Conservation (phyloP, 768 basidiomycete genomes). For the Coprinopsis strossmayeri region DNA sequence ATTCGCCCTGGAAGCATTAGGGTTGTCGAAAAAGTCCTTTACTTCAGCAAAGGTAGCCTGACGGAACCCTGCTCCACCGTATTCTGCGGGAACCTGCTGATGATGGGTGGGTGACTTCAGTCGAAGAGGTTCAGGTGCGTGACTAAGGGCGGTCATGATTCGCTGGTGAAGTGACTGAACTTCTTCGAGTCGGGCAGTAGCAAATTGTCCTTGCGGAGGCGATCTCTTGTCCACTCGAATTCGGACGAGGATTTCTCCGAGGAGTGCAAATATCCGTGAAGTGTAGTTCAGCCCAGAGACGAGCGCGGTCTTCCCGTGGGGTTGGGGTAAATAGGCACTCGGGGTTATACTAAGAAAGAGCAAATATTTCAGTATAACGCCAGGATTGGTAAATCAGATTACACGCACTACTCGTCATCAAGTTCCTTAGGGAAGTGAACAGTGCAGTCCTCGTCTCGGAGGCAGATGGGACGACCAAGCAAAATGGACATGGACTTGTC, state of each 20-base stretch:
- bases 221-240: slow-evolving; percentile 85
- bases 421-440: slow-evolving; percentile 84
- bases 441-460: slow-evolving; percentile 88
- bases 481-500: slow-evolving; percentile 89
- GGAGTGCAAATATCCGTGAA: slow-evolving; percentile 77
- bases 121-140: slow-evolving; percentile 70
- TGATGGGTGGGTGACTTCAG: slow-evolving; percentile 53
- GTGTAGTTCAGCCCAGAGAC: slow-evolving; percentile 85
- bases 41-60: slow-evolving; percentile 85
- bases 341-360: slow-evolving; percentile 62
- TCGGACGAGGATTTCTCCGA: slow-evolving; percentile 82
- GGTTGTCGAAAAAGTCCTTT: slow-evolving; percentile 88
- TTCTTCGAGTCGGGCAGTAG: slow-evolving; percentile 79
- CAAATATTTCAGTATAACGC: not conserved
- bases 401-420: slow-evolving; percentile 82
- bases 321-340: slow-evolving; percentile 77
- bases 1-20: slow-evolving; percentile 77
- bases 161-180: slow-evolving; percentile 74
- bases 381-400: slow-evolving; percentile 13
- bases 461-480: slow-evolving; percentile 75
- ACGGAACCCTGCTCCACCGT: slow-evolving; percentile 64
- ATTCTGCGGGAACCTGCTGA: slow-evolving; percentile 48
- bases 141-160: slow-evolving; percentile 66
- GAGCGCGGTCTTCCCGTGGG: slow-evolving; percentile 79
- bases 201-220: slow-evolving; percentile 79